Conservation (phyloP, 305 asterid genomes). For the Fraxinus sp. region DNA sequence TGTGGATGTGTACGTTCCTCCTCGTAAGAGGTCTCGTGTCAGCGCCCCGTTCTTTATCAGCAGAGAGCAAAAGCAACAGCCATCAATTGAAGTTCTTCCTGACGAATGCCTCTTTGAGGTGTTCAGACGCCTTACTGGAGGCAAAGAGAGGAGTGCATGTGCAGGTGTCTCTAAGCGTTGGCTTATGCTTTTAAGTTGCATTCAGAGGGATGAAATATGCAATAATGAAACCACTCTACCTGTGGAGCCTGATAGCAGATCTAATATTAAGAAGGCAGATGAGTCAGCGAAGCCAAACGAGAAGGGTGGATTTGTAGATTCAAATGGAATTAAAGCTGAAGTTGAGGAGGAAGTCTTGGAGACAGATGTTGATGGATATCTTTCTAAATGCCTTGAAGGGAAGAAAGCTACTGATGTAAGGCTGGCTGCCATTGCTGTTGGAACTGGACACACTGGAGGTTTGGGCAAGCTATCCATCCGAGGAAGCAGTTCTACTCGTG, state of each 20-base stretch:
- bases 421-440: conserved; percentile 85
- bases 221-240: not conserved
- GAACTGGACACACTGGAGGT: conserved; percentile 74
- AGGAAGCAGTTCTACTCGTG: conserved; percentile 55
- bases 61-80: conserved; percentile 41
- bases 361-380: conserved; percentile 49
- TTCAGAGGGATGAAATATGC: conserved; percentile 59
- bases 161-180: conserved; percentile 90
- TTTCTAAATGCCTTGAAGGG: conserved; percentile 81
- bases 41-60: conserved; percentile 60
- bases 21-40: conserved; percentile 77
- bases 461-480: conserved; percentile 84
- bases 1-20: conserved; percentile 67
- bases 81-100: conserved; percentile 88
- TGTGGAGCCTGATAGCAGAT: conserved; percentile 35
- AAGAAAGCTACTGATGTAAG: conserved; percentile 84
- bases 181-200: conserved; percentile 85
- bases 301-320: conserved; percentile 36
- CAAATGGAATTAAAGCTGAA: conserved; percentile 26
- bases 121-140: conserved; percentile 71
- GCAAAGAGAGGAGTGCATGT: conserved; percentile 67
- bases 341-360: conserved; percentile 33
- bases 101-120: conserved; percentile 96
- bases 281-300: conserved; percentile 30
- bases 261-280: conserved; percentile 26